phyloP scores from a whole-genome alignment of 371 early-diverging fungal genomes.

The Mucor lusitanicus region DNA sequence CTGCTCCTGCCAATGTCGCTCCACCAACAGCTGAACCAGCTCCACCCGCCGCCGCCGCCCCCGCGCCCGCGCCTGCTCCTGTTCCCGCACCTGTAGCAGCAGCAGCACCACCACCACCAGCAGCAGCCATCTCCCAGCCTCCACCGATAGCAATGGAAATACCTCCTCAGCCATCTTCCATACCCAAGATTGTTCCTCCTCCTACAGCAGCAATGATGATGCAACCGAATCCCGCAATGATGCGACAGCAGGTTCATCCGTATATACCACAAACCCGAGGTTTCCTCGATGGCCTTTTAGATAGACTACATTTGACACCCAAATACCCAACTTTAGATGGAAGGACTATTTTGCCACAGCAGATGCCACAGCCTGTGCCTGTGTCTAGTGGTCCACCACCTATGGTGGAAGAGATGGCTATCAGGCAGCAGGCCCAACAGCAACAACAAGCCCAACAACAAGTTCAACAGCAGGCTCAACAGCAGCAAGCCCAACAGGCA shows the following conservation, averaged over 20 bases:
- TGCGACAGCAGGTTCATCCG: not conserved
- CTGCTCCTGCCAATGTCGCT: not conserved
- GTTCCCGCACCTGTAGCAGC: not conserved
- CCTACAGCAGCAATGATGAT: not conserved
- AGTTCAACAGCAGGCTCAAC: not conserved
- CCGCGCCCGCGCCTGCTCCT: not conserved
- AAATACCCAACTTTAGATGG: not conserved
- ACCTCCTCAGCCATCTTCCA: not conserved
- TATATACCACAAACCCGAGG: not conserved
- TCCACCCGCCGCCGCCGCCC: not conserved
- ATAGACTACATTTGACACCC: not conserved
- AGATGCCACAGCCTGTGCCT: not conserved
- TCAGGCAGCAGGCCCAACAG: slow-evolving; percentile 1
- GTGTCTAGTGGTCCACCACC: not conserved
- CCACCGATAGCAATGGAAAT: not conserved
- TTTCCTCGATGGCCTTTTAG: slow-evolving; percentile 1
- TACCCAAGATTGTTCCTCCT: not conserved
- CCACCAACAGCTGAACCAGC: not conserved
- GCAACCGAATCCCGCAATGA: not conserved
- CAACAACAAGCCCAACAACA: slow-evolving; percentile 10
- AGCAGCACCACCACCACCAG: not conserved
- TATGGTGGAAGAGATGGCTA: not conserved
- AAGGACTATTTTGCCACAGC: not conserved
- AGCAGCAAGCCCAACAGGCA: not conserved
- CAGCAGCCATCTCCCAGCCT: not conserved